Evolutionary conservation across 2,329 filamentous ascomycete species (phyloP), one percentile per base, ranked within the genome.

Genomic region (Pseudogymnoascus pannorum): DNA sequence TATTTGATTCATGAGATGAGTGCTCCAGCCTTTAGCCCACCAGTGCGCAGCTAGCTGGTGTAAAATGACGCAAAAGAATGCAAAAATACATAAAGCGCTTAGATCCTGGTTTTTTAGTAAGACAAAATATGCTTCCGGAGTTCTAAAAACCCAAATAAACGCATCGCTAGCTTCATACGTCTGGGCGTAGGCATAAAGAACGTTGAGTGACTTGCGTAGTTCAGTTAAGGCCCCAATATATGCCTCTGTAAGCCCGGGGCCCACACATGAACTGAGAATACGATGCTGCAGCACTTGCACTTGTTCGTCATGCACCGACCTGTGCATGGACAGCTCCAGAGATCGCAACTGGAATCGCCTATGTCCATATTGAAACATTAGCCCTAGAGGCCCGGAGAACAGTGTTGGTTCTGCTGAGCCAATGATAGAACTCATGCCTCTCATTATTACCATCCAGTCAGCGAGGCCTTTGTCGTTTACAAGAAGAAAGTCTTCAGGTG

Each of bases 21-120:
- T 33, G 18, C 65, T 67, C 20, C 65, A 65, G 3, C 68, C 68
- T 38, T 68, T 62, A 64, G 69, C 64, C 68, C 68, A 70, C 67
- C 68, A 70, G 16, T 61, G 59, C 66, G 63, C 68, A 58, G 68
- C 69, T 9, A 69, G 48, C n/a, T 66, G 57, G 12, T 67, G 61
- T 3, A 64, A 38, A 8, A 68, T 58, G 3, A 68, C 68, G 31
- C 65, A 67, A 24, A 65, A 70, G 44, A 67, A 68, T 1, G 63
- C 62, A 57, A 70, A 68, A 8, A 69, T 64, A 4, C 68, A 64
- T 35, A 70, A 48, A 8, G 69, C 66, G 18, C 66, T 61, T 7
- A 64, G 65, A 4, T 58, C 63, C 12, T 60, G 57, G 14, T 66
- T 59, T 5, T 60, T 62, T 7, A 70, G 22, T 5, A 66, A 57